Evolutionary conservation across 2,329 filamentous ascomycete species (phyloP).

Genomic region (Cladosporium sp.): DNA sequence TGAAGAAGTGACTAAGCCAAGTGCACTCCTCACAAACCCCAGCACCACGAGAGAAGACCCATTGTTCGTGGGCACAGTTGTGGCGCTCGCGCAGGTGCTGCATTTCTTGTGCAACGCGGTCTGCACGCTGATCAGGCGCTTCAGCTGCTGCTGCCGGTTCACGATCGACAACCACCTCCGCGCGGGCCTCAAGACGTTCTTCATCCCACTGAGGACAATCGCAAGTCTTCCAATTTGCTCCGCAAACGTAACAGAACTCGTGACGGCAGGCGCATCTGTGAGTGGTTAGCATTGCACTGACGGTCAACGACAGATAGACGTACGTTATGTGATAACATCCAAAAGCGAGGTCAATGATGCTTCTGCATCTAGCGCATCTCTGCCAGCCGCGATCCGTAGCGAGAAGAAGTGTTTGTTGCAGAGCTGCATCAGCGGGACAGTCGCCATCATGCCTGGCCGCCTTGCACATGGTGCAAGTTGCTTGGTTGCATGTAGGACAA

Average conservation of each 20-base stretch:
- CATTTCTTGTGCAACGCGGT: slow-evolving; percentile 18
- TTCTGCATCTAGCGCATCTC: slow-evolving; percentile 49
- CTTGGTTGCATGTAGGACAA: slow-evolving; percentile 45
- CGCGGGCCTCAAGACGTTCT: slow-evolving; percentile 22
- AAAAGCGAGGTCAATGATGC: slow-evolving; percentile 50
- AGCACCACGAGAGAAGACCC: slow-evolving; percentile 38
- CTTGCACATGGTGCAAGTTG: slow-evolving; percentile 58
- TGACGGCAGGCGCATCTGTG: neutral
- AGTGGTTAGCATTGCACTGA: neutral
- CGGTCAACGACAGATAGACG: neutral
- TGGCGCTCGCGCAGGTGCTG: slow-evolving; percentile 41
- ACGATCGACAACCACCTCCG: slow-evolving; percentile 22
- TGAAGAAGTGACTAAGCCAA: slow-evolving; percentile 41
- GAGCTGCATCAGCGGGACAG: slow-evolving; percentile 48
- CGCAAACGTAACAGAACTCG: slow-evolving; percentile 36
- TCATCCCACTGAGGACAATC: slow-evolving; percentile 26
- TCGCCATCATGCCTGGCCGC: slow-evolving; percentile 45
- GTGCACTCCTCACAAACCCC: slow-evolving; percentile 49
- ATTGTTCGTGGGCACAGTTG: slow-evolving; percentile 43
- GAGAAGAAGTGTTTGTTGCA: slow-evolving; percentile 44
- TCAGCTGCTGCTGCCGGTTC: slow-evolving; percentile 14
- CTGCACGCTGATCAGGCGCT: neutral
- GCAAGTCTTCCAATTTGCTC: slow-evolving; percentile 31
- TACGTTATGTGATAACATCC: slow-evolving; percentile 57
- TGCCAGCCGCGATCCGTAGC: slow-evolving; percentile 53